Evolutionary conservation across 1,284 basidiomycete genomes (phyloP).

Genomic region (Cryptococcus depauperatus): DNA sequence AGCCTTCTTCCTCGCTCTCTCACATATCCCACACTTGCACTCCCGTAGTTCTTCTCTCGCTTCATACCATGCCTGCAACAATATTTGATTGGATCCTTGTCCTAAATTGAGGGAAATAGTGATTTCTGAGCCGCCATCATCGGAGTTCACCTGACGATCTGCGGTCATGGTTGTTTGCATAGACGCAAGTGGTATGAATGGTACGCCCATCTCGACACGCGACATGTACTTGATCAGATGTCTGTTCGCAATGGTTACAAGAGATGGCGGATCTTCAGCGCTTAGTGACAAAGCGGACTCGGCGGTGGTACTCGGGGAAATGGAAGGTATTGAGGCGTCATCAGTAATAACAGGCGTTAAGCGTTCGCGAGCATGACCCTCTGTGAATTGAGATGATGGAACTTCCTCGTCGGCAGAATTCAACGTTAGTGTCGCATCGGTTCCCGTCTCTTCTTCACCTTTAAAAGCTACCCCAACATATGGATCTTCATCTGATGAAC

Average conservation of each 20-base stretch:
- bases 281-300: too few relatives aligned
- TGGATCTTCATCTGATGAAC: too few relatives aligned
- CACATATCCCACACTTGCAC: constrained; percentile 18
- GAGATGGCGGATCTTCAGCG: background rate
- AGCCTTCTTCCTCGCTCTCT: constrained; percentile 10
- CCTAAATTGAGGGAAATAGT: constrained; percentile 4
- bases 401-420: too few relatives aligned
- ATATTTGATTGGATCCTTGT: background rate
- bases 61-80: constrained; percentile 6
- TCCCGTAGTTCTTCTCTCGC: constrained; percentile 5
- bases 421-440: too few relatives aligned
- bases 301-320: too few relatives aligned
- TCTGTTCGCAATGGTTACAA: background rate
- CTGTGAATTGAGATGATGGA: too few relatives aligned
- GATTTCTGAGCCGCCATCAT: background rate
- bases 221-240: background rate
- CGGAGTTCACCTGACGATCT: background rate
- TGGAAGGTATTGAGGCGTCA: too few relatives aligned
- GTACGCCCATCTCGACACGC: background rate
- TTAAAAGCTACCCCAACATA: too few relatives aligned
- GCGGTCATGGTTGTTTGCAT: background rate
- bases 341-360: too few relatives aligned
- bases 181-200: constrained; percentile 6
- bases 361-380: too few relatives aligned
- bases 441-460: too few relatives aligned